Conservation (phyloP, 2,329 filamentous ascomycete genomes). For the Trichoderma sp. region DNA sequence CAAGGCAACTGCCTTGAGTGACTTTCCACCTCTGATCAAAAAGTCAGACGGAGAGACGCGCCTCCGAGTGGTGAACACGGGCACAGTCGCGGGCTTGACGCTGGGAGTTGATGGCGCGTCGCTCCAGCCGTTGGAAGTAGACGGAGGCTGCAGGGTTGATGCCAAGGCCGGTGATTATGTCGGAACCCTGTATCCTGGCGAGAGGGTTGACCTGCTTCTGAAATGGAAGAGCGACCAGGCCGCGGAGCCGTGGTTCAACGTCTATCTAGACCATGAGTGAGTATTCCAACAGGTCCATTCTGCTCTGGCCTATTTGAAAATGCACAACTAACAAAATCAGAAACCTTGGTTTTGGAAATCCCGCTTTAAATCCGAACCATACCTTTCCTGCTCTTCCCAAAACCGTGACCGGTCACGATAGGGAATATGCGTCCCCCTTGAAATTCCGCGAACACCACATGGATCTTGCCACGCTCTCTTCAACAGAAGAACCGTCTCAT, state of each 20-base stretch:
- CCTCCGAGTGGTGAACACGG: constrained; percentile 32
- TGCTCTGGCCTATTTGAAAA: no score
- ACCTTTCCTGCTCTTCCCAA: constrained; percentile 26
- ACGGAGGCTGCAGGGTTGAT: constrained; percentile 30
- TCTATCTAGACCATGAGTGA: constrained; percentile 35
- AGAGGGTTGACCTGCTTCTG: constrained; percentile 31
- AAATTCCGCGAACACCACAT: constrained; percentile 12
- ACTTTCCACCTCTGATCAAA: constrained; percentile 27
- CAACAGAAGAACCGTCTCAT: neutral
- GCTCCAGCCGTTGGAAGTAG: constrained; percentile 30
- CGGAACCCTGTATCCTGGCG: constrained; percentile 34
- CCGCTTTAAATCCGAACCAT: constrained; percentile 29
- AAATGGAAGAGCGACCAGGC: constrained; percentile 25
- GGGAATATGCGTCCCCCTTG: constrained; percentile 2
- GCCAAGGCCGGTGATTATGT: constrained; percentile 25
- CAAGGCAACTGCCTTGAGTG: constrained; percentile 4
- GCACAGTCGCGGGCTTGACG: constrained; percentile 31
- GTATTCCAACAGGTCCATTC: neutral
- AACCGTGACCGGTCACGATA: constrained; percentile 19
- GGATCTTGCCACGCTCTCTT: constrained; percentile 21
- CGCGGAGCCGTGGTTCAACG: constrained; percentile 27
- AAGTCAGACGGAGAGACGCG: constrained; percentile 22
- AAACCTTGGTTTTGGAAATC: constrained; percentile 32
- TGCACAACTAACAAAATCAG: constrained; percentile 20
- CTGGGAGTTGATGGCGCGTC: constrained; percentile 30